Evolutionary conservation across 495 filamentous ascomycete species (phyloP).

Genomic region (Filosporella fistucella): DNA sequence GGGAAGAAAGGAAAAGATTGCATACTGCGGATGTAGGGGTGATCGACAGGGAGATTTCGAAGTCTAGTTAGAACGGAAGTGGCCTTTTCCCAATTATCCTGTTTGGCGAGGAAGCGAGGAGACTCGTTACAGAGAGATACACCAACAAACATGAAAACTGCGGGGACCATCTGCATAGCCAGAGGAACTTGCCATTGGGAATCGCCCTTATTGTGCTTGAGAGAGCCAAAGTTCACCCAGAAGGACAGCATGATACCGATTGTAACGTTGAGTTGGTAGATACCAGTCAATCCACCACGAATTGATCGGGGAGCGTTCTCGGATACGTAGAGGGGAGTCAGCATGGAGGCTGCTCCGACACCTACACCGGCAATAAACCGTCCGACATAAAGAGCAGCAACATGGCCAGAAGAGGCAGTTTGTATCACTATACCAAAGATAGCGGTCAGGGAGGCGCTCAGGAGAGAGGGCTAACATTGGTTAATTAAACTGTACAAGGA

Average conservation of each 20-base stretch:
- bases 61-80: slow-evolving; percentile 30
- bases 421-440: slow-evolving; percentile 37
- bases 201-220: slow-evolving; percentile 39
- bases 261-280: slow-evolving; percentile 68
- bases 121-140: slow-evolving; percentile 63
- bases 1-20: too few relatives aligned
- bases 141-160: slow-evolving; percentile 52
- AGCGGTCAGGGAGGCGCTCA: slow-evolving; percentile 33
- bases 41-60: slow-evolving; percentile 38
- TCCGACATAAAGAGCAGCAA: slow-evolving; percentile 56
- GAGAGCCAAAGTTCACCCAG: slow-evolving; percentile 32
- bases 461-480: slow-evolving; percentile 24
- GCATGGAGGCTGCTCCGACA: slow-evolving; percentile 60
- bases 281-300: slow-evolving; percentile 62
- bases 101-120: slow-evolving; percentile 64
- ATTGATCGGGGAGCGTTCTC: slow-evolving; percentile 71
- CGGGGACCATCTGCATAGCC: slow-evolving; percentile 60
- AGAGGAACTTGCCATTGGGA: slow-evolving; percentile 65
- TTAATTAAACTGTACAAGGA: slow-evolving; percentile 2
- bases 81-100: slow-evolving; percentile 67
- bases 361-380: slow-evolving; percentile 66
- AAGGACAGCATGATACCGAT: slow-evolving; percentile 63
- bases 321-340: slow-evolving; percentile 52
- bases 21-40: slow-evolving; percentile 63
- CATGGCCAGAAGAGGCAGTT: slow-evolving; percentile 27